Evolutionary conservation across 345 rosid genomes (phyloP).

Genomic region (Zanthoxylum bungeanum): DNA sequence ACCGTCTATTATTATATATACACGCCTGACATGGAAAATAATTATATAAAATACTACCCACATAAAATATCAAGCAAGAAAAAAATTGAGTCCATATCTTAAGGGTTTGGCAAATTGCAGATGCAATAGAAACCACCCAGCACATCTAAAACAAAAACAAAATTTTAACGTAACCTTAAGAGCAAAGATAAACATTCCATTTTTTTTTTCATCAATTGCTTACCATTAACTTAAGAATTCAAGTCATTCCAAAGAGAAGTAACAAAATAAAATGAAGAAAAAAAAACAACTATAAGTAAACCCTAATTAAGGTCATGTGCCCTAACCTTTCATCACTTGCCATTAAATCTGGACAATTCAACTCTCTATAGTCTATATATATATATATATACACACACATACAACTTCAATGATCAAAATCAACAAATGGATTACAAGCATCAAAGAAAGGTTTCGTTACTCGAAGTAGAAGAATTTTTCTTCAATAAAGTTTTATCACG

Average conservation of each 20-base stretch:
- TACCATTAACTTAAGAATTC: slow-evolving; percentile 19
- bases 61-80: slow-evolving; percentile 18
- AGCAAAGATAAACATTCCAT: slow-evolving; percentile 27
- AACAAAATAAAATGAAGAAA: slow-evolving; percentile 5
- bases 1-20: too few species aligned
- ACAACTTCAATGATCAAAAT: slow-evolving; percentile 4
- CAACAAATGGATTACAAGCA: slow-evolving; percentile 31
- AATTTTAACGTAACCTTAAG: slow-evolving; percentile 45
- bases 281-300: too few species aligned
- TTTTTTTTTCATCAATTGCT: too few species aligned
- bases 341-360: slow-evolving; percentile 16
- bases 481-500: slow-evolving; percentile 38
- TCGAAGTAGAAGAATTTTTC: slow-evolving; percentile 34
- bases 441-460: slow-evolving; percentile 26
- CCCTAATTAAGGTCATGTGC: slow-evolving; percentile 27
- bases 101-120: slow-evolving; percentile 45
- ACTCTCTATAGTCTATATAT: too few species aligned
- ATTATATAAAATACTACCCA: too few species aligned
- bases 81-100: slow-evolving; percentile 38
- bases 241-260: slow-evolving; percentile 32
- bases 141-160: neutral
- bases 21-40: too few species aligned
- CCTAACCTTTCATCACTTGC: slow-evolving; percentile 21
- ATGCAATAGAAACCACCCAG: slow-evolving; percentile 45
- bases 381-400: slow-evolving; percentile 9